A percentile compares a stretch with the other conserved stretches of the same genome.
phyloP scores from a whole-genome alignment of 345 rosid species.

The Eucalyptus grandis region DNA sequence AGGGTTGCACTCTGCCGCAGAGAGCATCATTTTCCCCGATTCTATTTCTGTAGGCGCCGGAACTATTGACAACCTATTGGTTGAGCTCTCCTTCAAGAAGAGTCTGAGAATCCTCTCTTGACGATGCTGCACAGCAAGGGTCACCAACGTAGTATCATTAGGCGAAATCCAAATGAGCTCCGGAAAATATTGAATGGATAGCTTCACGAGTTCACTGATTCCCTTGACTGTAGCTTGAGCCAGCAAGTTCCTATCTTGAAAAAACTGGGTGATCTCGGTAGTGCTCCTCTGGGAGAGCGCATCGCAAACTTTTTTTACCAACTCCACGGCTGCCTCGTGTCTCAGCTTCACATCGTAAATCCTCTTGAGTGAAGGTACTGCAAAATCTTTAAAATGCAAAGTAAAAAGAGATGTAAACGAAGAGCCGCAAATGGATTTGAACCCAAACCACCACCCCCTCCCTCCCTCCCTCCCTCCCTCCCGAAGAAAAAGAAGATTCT shows the following conservation, averaged over 20 bases:
- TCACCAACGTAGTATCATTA: rapidly evolving
- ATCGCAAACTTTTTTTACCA: neutral
- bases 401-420: no score
- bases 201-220: neutral
- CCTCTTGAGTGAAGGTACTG: neutral
- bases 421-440: no score
- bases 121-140: neutral
- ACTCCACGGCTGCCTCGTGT: neutral
- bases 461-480: no score
- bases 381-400: no score
- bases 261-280: neutral
- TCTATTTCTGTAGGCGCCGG: no score
- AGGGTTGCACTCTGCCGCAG: no score
- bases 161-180: neutral
- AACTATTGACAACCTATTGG: neutral
- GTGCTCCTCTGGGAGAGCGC: rapidly evolving
- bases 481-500: no score
- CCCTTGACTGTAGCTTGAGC: neutral
- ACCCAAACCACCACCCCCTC: no score
- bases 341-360: neutral
- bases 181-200: neutral
- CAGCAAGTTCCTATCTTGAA: neutral
- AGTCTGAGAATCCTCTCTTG: neutral
- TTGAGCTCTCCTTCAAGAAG: neutral
- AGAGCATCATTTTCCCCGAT: no score